Evolutionary conservation across 495 filamentous ascomycete genomes (phyloP), one percentile per base, ranked within the genome.

Genomic region (Daldinia bambusicola): DNA sequence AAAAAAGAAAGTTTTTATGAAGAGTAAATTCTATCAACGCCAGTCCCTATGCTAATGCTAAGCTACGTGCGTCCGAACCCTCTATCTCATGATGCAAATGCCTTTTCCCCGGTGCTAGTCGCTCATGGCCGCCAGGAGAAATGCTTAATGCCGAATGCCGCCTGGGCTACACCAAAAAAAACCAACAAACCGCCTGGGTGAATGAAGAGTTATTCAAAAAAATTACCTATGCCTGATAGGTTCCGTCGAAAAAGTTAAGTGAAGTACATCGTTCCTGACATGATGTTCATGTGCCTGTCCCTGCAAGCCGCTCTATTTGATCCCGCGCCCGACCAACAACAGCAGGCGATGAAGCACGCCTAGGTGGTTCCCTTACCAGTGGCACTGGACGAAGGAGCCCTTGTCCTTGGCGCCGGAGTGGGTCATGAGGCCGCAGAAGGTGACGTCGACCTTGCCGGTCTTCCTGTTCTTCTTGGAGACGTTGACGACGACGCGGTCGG

Each of bases 401-500:
- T 32, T 48, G 2, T 55, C 64, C 36, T 22, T 22, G 13, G 76
- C 74, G 10, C 50, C 70, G 7, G 74, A 74, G 60, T 78, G 76
- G 30, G 76, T 78, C 70, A 78, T 78, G 16, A 66, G 16, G 40
- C 63, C 63, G 43, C 63, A 66, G 63, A 66, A 66, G 20, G 63
- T 66, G 10, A 66, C 18, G 14, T 20, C 22, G 32, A 66, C 63
- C 16, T 59, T 52, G 0, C 62, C 62, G 37, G 62, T 57, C 62
- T 58, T 66, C 40, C 52, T 59, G 43, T 59, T 20, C 63, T 37
- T 56, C 2, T 9, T 52, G 50, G 70, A 69, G 32, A 74, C 70
- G 51, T 71, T 66, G 34, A 66, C 40, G 8, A 78, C 37, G 51
- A 78, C 52, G 13, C 76, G 70, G 67, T 78, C 76, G 0, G 76